These are phyloP conservation scores for Mucuna pruriens DNA, from an alignment of 306 rosid genomes.

Conservation along the genomic window DNA sequence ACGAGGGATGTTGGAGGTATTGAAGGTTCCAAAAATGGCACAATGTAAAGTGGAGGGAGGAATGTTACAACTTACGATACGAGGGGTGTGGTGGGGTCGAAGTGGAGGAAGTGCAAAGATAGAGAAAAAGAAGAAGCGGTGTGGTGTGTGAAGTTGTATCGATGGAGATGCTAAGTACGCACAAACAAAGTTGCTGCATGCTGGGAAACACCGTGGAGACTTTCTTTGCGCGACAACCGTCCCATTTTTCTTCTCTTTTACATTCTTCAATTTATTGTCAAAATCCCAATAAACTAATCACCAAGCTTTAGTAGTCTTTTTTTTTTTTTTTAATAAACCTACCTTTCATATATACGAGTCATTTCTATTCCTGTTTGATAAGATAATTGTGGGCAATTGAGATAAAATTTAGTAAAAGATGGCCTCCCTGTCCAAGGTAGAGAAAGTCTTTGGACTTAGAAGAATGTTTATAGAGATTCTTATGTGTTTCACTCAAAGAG, in stretches of 20 bases:
- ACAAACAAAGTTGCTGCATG: constrained; percentile 1
- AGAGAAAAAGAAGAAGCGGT: background rate
- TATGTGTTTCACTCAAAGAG: too few species aligned
- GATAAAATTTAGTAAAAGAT: too few species aligned
- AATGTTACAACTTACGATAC: background rate
- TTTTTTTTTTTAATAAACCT: too few species aligned
- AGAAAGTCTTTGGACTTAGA: too few species aligned
- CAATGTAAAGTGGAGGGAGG: background rate
- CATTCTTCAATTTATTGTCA: too few species aligned
- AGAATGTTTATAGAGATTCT: too few species aligned
- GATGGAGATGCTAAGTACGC: background rate
- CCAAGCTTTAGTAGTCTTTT: too few species aligned
- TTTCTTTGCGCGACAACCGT: background rate
- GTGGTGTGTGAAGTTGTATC: background rate
- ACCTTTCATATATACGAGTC: too few species aligned
- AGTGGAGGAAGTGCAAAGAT: background rate
- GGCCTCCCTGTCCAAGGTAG: too few species aligned
- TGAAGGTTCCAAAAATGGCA: constrained; percentile 34
- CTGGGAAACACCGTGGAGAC: constrained; percentile 26
- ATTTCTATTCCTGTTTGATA: too few species aligned
- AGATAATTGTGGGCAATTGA: too few species aligned
- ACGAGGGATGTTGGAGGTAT: background rate
- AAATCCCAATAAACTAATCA: too few species aligned
- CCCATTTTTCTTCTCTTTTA: background rate
- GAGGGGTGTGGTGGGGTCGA: constrained; percentile 28